A percentile compares a stretch with the other conserved stretches of the same genome.
These are phyloP conservation scores for Cercospora sp. DNA, from an alignment of 2,329 filamentous ascomycete species.

Conservation along the genomic window DNA sequence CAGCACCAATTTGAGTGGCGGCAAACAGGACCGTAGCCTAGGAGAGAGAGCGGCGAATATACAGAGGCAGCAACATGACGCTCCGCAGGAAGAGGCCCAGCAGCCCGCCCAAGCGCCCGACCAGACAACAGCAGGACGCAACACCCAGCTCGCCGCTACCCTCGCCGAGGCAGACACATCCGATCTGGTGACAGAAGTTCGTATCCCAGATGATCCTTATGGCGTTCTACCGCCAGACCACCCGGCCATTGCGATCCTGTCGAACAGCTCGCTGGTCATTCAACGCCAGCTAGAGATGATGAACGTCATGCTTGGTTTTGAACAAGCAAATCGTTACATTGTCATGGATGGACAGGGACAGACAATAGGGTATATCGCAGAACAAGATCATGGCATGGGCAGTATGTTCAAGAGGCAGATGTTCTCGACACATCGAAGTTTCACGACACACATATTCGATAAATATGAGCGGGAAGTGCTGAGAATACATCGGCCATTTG, in stretches of 20 bases:
- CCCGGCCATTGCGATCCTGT: slow-evolving; percentile 58
- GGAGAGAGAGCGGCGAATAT: not conserved
- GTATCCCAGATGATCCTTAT: slow-evolving; percentile 62
- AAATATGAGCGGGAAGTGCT: slow-evolving; percentile 61
- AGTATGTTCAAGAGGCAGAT: slow-evolving; percentile 59
- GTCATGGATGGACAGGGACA: slow-evolving; percentile 65
- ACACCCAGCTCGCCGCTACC: slow-evolving; percentile 46
- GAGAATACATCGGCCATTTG: slow-evolving; percentile 63
- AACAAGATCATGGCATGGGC: slow-evolving; percentile 61
- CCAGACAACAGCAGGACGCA: slow-evolving; percentile 34
- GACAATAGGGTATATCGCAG: slow-evolving; percentile 65
- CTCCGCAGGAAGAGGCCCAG: slow-evolving; percentile 7
- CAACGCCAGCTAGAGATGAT: slow-evolving; percentile 66
- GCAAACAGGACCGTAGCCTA: not conserved
- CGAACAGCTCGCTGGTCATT: slow-evolving; percentile 63
- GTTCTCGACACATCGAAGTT: slow-evolving; percentile 63
- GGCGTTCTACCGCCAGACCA: slow-evolving; percentile 60
- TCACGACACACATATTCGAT: slow-evolving; percentile 67
- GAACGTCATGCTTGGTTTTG: slow-evolving; percentile 66
- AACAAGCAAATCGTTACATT: slow-evolving; percentile 66
- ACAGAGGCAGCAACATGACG: slow-evolving; percentile 7
- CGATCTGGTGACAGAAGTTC: slow-evolving; percentile 59
- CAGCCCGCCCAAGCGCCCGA: slow-evolving; percentile 21
- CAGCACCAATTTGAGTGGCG: not conserved
- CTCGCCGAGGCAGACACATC: slow-evolving; percentile 50